These are phyloP conservation scores for Penicillium fimorum DNA, from an alignment of 495 filamentous ascomycete species.

Conservation along the genomic window DNA sequence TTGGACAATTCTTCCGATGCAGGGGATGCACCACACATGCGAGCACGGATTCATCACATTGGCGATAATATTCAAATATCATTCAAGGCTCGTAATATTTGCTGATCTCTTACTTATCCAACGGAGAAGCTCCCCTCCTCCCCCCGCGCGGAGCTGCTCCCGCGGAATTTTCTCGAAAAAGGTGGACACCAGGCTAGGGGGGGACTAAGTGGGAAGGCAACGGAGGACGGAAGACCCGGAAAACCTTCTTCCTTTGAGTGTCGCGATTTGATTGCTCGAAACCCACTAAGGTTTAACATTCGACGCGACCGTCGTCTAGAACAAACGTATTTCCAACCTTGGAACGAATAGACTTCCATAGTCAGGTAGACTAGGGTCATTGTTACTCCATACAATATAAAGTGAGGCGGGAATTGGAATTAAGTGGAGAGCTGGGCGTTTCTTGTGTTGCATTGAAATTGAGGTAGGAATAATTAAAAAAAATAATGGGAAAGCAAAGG, in stretches of 20 bases:
- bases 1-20: conserved; percentile 10
- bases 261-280: not conserved
- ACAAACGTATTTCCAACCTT: not conserved
- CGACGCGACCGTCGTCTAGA: conserved; percentile 17
- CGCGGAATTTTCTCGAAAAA: conserved; percentile 33
- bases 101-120: conserved; percentile 2
- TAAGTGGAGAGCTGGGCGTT: conserved; percentile 4
- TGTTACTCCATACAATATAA: not conserved
- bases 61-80: not conserved
- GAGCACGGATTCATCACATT: conserved; percentile 6
- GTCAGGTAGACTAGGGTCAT: not conserved
- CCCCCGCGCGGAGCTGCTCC: conserved; percentile 20
- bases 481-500: not conserved
- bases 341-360: conserved; percentile 5
- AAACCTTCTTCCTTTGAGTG: conserved; percentile 8
- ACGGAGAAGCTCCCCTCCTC: conserved; percentile 4
- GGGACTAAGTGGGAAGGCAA: conserved; percentile 1
- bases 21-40: conserved; percentile 8
- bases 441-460: conserved; percentile 9
- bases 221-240: conserved; percentile 13
- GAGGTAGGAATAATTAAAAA: not conserved
- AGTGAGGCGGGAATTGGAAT: conserved; percentile 3
- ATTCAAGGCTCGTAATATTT: not conserved
- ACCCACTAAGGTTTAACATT: conserved; percentile 20
- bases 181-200: conserved; percentile 18